A percentile compares a stretch with the other conserved stretches of the same genome.
phyloP scores from a whole-genome alignment of 352 stramenopile genomes.

The Phytophthora fragariaefolia region DNA sequence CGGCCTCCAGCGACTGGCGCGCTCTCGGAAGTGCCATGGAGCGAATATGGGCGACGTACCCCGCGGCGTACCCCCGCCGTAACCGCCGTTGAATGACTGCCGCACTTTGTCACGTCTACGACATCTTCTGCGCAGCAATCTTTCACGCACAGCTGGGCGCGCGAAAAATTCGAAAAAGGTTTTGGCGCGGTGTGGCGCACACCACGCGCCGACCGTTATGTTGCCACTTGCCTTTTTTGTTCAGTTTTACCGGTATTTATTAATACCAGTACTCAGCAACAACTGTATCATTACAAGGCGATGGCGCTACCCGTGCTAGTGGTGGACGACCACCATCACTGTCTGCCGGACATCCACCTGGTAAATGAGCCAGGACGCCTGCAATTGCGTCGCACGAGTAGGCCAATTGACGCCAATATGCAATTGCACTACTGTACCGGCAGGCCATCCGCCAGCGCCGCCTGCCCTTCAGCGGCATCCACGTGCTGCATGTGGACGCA shows the following conservation, averaged over 20 bases:
- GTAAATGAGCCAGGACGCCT: too few species aligned
- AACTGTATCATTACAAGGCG: neutral
- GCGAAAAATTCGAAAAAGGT: conserved; percentile 27
- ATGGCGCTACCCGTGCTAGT: conserved; percentile 53
- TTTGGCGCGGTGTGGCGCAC: conserved; percentile 10
- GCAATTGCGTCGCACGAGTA: too few species aligned
- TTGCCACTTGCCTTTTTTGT: neutral
- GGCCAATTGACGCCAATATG: neutral
- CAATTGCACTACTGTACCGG: conserved; percentile 3
- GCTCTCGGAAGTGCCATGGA: conserved; percentile 24
- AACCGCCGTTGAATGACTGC: conserved; percentile 1
- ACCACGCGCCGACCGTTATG: neutral
- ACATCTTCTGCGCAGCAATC: neutral
- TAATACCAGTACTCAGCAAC: too few species aligned
- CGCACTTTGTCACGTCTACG: neutral
- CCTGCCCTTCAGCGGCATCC: conserved; percentile 70
- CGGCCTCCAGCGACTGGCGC: conserved; percentile 27
- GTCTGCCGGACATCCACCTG: conserved; percentile 74
- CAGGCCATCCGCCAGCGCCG: conserved; percentile 75
- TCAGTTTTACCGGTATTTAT: too few species aligned
- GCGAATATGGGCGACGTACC: conserved; percentile 1
- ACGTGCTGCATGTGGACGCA: conserved; percentile 86
- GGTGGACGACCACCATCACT: conserved; percentile 85
- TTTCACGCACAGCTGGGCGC: neutral
- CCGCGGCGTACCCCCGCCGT: too few species aligned